phyloP scores from a whole-genome alignment of 2,329 filamentous ascomycete genomes.

The Scorias spongiosa region DNA sequence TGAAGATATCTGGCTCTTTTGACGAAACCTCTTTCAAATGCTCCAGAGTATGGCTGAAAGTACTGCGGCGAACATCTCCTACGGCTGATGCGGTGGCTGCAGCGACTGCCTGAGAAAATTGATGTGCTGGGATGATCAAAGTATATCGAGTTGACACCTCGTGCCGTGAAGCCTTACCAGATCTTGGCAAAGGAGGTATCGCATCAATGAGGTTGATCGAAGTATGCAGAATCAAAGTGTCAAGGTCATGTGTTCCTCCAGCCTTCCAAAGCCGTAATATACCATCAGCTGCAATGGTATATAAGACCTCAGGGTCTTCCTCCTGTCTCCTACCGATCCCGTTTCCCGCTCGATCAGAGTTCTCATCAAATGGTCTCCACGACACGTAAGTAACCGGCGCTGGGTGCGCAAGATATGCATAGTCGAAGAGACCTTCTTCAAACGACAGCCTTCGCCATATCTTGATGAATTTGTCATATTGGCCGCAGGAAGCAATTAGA shows the following conservation, averaged over 20 bases:
- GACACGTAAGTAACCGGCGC: constrained; percentile 64
- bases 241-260: constrained; percentile 53
- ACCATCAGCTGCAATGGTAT: constrained; percentile 73
- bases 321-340: constrained; percentile 14
- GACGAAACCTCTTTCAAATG: constrained; percentile 79
- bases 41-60: constrained; percentile 58
- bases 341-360: constrained; percentile 38
- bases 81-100: constrained; percentile 47
- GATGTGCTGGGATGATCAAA: constrained; percentile 68
- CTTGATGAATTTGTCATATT: constrained; percentile 72
- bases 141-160: constrained; percentile 42
- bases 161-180: constrained; percentile 26
- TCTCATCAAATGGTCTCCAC: constrained; percentile 55
- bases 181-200: constrained; percentile 30
- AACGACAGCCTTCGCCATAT: constrained; percentile 83
- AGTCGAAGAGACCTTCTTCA: constrained; percentile 76
- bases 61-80: constrained; percentile 16
- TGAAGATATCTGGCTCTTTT: constrained; percentile 69
- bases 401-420: constrained; percentile 79
- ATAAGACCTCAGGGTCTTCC: constrained; percentile 61
- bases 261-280: constrained; percentile 71
- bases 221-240: constrained; percentile 65
- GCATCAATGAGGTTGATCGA: constrained; percentile 61
- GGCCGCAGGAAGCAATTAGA: constrained; percentile 68
- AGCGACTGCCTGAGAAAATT: constrained; percentile 51